These are phyloP conservation scores for Yamadazyma akitaensis DNA, from an alignment of 805 yeast genomes.

Conservation along the genomic window DNA sequence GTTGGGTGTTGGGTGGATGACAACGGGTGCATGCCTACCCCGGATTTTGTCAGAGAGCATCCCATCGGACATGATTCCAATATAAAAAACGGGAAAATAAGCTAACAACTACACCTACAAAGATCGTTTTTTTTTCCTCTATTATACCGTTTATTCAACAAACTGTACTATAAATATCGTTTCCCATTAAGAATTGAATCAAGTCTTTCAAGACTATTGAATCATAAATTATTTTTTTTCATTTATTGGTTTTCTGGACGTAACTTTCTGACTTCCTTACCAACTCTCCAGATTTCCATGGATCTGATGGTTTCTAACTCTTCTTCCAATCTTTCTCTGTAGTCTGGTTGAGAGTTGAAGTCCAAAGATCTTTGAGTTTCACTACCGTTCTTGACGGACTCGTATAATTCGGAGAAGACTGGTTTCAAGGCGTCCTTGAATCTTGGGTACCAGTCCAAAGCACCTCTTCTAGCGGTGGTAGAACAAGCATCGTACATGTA, in stretches of 20 bases:
- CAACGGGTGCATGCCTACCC: no score
- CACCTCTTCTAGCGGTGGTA: conserved; percentile 99
- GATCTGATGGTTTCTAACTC: conserved; percentile 91
- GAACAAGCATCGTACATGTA: conserved; percentile 99
- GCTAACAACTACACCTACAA: no score
- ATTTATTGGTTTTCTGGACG: conserved; percentile 96
- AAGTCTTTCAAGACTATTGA: conserved; percentile 14
- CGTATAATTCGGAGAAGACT: conserved; percentile 94
- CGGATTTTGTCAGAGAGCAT: no score
- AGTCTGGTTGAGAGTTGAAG: conserved; percentile 97
- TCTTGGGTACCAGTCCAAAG: conserved; percentile 99
- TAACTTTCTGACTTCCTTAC: conserved; percentile 99
- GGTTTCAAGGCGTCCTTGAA: conserved; percentile 99
- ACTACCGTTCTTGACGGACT: conserved; percentile 90
- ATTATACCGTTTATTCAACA: conserved; percentile 41
- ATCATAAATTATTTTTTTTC: conserved; percentile 6
- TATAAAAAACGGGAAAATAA: no score
- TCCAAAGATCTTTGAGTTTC: conserved; percentile 98
- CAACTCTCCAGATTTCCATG: conserved; percentile 99
- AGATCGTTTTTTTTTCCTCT: no score
- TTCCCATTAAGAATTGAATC: conserved; percentile 20
- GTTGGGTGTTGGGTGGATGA: no score
- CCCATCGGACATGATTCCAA: no score
- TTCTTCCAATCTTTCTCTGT: conserved; percentile 92
- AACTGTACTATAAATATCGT: conserved; percentile 20